Evolutionary conservation across 2,329 filamentous ascomycete species (phyloP).

Genomic region (Cyanodermella asteris): DNA sequence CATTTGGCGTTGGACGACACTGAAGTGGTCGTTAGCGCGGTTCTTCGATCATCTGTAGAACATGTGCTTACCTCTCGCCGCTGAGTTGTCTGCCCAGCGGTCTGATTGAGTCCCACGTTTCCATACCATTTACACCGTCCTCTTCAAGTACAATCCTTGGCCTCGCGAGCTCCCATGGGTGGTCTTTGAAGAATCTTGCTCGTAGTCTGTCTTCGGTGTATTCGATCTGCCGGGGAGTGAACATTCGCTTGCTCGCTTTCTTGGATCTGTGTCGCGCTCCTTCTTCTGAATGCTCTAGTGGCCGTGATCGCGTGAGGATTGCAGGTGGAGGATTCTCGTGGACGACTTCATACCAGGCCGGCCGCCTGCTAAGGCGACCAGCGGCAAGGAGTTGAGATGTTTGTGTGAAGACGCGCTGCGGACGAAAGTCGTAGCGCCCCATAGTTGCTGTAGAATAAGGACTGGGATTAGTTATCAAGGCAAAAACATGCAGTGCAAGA

Average conservation of each 20-base stretch:
- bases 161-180: conserved; percentile 89
- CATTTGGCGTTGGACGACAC: conserved; percentile 78
- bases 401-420: conserved; percentile 30
- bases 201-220: conserved; percentile 75
- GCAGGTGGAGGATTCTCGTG: conserved; percentile 37
- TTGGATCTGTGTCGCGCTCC: conserved; percentile 24
- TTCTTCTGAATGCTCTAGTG: conserved; percentile 21
- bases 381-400: conserved; percentile 27
- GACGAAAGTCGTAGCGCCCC: conserved; percentile 28
- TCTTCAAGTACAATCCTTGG: conserved; percentile 68
- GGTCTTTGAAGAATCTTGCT: conserved; percentile 67
- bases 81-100: conserved; percentile 58
- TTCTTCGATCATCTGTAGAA: neutral
- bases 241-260: conserved; percentile 55
- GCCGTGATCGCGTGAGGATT: conserved; percentile 34
- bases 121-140: conserved; percentile 59
- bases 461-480: too few relatives aligned
- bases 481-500: too few relatives aligned
- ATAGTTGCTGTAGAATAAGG: conserved; percentile 12
- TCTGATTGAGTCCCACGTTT: conserved; percentile 52
- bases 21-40: conserved; percentile 17
- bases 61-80: conserved; percentile 50
- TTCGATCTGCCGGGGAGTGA: conserved; percentile 52
- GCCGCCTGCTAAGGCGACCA: conserved; percentile 18
- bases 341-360: conserved; percentile 36